Base-by-base conservation (phyloP, 176 grass and related monocot genomes). In the Cenchrus purpureus region DNA sequence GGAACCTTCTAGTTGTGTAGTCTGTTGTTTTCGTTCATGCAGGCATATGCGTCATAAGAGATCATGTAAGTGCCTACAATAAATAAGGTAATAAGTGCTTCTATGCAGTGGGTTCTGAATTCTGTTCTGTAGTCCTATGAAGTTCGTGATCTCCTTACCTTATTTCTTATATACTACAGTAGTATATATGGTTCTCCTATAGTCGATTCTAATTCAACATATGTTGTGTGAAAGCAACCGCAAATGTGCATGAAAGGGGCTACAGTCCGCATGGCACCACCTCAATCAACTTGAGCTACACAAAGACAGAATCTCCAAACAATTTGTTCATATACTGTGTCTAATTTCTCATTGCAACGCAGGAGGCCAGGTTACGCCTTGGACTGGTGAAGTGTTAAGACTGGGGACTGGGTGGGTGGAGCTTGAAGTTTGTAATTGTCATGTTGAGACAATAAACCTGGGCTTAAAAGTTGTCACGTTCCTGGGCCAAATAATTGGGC, bases 11-110 rank as follows among this genome's bases (percentile, higher is more conserved):
- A 76, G 55, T 57, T 72, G 25, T 65, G 32, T 86, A 82, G 71
- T 78, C 67, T 72, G 65, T 65, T 77, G 83, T 71, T 77, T 76
- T 45, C 11, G 7, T 59, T 20, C 17, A 9, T 14, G 45, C 37
- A 65, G 79, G 72, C 64, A 81, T 82, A 69, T 82, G 60, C 22
- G 11, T 82, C 72, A 65, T 82, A 78, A 78, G 73, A 55, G 53
- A 40, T 76, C 83, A 77, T 86, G 71, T 56, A 65, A 82, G 83
- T 82, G 74, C 70, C 73, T 66, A 73, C 83, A 86, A 78, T 78
- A 37, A 73, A 73, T 73, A 90, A 78, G 71, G 22, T 86, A 90
- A 86, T 86, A 86, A 90, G 79, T 63, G 72, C 20, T 73, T 71
- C 17, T 59, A 76, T 86, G 79, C 71, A 72, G 76, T 86, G 54